Evolutionary conservation across 208 protist genomes (phyloP), one percentile per base, ranked within the genome.

Genomic region (Acanthamoeba lenticulata): DNA sequence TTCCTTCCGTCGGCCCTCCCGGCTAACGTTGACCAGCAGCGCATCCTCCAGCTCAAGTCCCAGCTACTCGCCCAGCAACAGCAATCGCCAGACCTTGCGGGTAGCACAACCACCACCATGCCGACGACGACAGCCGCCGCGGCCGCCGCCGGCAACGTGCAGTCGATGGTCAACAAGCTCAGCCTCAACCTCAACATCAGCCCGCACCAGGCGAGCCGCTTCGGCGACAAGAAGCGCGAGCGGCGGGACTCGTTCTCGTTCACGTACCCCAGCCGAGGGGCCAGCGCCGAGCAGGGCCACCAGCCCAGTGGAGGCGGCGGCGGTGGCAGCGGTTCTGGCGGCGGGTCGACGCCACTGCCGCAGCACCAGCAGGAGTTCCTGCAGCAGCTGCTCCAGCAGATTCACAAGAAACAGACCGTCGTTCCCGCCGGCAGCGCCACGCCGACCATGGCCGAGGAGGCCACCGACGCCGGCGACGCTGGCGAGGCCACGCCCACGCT

Each of bases 281-380:
- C 13, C 67, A 44, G 32, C 17, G 67, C 34, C 32, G 67, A 67
- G 7, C 57, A 29, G 2, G n/a, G 34, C 0, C 57, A 67, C 0
- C 57, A 67, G 0, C 57, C n/a, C n/a, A n/a, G n/a, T n/a, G n/a
- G n/a, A n/a, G n/a, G n/a, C 52, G 21, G 52, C 52, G 15, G 52
- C 52, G 52, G 52, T 60, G 52, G 21, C 15, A 60, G 52, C 52
- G 15, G 21, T 60, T 60, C 21, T 21, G 15, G 21, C 21, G 21
- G 15, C 21, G 15, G 15, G 52, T 21, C 52, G 11, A 21, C 69
- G 5, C 69, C 69, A 2, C 74, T 85, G 38, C 74, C 74, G 40
- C 74, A 85, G 45, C 74, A 85, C 45, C 74, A 85, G 45, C 74
- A 85, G 45, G 74, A 85, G 74, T 85, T 85, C 44, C 38, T 85